These are phyloP conservation scores for Hibiscus syriacus DNA, from an alignment of 345 rosid genomes.

Conservation along the genomic window DNA sequence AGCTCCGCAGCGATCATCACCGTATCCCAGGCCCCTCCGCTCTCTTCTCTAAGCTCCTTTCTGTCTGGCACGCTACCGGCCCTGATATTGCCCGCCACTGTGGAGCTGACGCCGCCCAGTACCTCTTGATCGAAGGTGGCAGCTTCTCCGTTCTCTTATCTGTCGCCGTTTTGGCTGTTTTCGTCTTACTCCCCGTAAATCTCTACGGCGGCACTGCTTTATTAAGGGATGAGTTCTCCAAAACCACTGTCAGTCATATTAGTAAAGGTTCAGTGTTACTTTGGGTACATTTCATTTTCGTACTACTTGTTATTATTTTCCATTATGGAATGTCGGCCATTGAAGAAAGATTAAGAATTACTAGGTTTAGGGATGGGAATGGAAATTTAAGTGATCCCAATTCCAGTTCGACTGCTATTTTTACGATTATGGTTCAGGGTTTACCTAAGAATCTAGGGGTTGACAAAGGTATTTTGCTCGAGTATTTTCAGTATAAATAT, in stretches of 20 bases:
- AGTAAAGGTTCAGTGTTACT: slow-evolving; percentile 71
- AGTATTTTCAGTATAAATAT: slow-evolving; percentile 65
- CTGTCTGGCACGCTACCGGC: slow-evolving; percentile 92
- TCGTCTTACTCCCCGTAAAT: slow-evolving; percentile 71
- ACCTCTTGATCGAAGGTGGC: slow-evolving; percentile 83
- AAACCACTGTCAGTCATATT: slow-evolving; percentile 73
- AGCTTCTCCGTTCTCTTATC: slow-evolving; percentile 57
- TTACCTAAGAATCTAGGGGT: slow-evolving; percentile 72
- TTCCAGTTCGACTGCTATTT: slow-evolving; percentile 67
- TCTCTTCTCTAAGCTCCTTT: slow-evolving; percentile 67
- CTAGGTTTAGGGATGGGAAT: slow-evolving; percentile 93
- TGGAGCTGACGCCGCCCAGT: slow-evolving; percentile 95
- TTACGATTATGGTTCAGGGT: slow-evolving; percentile 85
- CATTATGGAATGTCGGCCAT: slow-evolving; percentile 70
- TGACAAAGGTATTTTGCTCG: slow-evolving; percentile 55
- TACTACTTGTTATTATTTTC: slow-evolving; percentile 43
- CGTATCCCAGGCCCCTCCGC: slow-evolving; percentile 80
- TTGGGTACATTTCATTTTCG: slow-evolving; percentile 81
- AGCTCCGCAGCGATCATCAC: slow-evolving; percentile 94
- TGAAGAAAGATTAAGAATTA: slow-evolving; percentile 60
- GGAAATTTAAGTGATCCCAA: slow-evolving; percentile 69
- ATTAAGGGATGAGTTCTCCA: slow-evolving; percentile 71
- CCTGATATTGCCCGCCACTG: slow-evolving; percentile 87
- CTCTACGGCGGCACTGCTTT: slow-evolving; percentile 74
- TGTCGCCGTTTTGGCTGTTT: slow-evolving; percentile 46